phyloP scores from a whole-genome alignment of 2,329 filamentous ascomycete species.

The Diaporthe eres region DNA sequence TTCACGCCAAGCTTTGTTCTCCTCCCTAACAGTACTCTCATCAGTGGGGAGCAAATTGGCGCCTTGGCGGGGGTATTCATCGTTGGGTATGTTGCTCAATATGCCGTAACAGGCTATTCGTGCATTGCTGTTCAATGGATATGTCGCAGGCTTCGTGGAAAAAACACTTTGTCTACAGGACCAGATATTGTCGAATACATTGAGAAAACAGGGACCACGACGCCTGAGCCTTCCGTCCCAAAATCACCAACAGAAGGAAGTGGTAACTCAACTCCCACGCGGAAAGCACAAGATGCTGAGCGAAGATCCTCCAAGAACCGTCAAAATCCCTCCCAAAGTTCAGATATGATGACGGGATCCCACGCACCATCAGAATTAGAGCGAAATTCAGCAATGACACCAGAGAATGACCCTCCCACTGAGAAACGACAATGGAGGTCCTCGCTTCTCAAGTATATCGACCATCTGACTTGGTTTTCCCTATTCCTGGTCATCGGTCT shows the following conservation, averaged over 20 bases:
- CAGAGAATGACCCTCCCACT: conserved; percentile 58
- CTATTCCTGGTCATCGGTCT: conserved; percentile 66
- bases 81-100: conserved; percentile 59
- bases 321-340: neutral
- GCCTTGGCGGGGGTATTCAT: conserved; percentile 67
- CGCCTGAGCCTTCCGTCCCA: neutral
- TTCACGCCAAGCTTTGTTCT: conserved; percentile 73
- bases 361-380: neutral
- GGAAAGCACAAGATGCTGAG: neutral
- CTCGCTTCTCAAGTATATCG: conserved; percentile 59
- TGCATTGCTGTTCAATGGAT: neutral
- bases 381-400: conserved; percentile 45
- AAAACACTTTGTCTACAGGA: neutral
- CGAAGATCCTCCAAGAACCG: neutral
- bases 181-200: neutral
- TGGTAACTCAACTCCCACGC: neutral
- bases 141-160: neutral
- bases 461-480: conserved; percentile 59
- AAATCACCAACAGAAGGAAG: neutral
- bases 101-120: neutral
- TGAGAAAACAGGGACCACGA: neutral
- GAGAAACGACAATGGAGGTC: conserved; percentile 65
- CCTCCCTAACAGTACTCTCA: conserved; percentile 68
- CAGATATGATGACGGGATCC: neutral
- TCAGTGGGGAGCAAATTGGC: conserved; percentile 67